These are phyloP conservation scores for Calocybe cyanea DNA, from an alignment of 768 basidiomycete species.

Conservation along the genomic window DNA sequence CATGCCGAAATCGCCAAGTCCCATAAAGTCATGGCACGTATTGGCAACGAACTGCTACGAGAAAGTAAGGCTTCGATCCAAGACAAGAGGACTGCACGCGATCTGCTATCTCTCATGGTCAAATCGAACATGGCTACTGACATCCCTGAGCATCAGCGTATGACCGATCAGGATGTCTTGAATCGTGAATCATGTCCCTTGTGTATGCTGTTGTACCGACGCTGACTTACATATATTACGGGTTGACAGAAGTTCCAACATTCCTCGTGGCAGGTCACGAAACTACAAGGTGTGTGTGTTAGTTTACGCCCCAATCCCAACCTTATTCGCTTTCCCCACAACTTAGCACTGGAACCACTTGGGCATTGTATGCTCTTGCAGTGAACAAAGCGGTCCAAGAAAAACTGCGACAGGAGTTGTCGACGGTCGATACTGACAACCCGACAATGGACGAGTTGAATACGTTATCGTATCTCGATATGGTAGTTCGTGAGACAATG, in stretches of 20 bases:
- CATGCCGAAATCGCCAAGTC: not conserved
- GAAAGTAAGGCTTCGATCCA: slow-evolving; percentile 36
- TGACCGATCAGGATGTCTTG: slow-evolving; percentile 18
- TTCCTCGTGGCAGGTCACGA: slow-evolving; percentile 49
- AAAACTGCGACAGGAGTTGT: slow-evolving; percentile 57
- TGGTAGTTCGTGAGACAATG: slow-evolving; percentile 56
- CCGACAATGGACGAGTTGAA: slow-evolving; percentile 71
- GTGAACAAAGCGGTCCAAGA: slow-evolving; percentile 44
- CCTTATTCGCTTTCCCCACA: not conserved
- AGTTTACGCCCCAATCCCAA: not conserved
- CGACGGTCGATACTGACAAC: slow-evolving; percentile 45
- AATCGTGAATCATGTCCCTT: slow-evolving; percentile 7
- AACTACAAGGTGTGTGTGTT: slow-evolving; percentile 33
- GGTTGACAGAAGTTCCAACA: slow-evolving; percentile 41
- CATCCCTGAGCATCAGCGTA: slow-evolving; percentile 16
- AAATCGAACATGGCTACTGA: slow-evolving; percentile 53
- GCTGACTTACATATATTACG: not conserved
- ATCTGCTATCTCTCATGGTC: slow-evolving; percentile 43
- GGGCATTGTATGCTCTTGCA: slow-evolving; percentile 57
- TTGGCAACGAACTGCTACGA: slow-evolving; percentile 37
- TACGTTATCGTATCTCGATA: slow-evolving; percentile 67
- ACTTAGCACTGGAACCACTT: slow-evolving; percentile 42
- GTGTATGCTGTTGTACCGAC: not conserved
- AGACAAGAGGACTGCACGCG: slow-evolving; percentile 29
- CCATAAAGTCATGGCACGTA: slow-evolving; percentile 29